phyloP scores from a whole-genome alignment of 768 basidiomycete species.

The Boletus sp. region DNA sequence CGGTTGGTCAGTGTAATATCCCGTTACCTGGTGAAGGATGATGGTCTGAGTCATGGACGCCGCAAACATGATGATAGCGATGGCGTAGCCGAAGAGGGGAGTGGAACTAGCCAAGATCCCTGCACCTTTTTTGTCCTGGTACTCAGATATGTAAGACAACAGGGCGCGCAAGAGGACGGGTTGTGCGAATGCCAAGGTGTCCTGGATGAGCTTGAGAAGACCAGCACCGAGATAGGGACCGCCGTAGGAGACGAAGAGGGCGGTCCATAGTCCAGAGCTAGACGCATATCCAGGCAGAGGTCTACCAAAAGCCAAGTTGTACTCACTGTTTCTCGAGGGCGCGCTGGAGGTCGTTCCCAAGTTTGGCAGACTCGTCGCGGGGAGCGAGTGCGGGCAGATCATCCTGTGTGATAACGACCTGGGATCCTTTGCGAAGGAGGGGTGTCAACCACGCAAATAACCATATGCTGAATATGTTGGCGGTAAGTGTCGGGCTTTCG shows the following conservation, averaged over 20 bases:
- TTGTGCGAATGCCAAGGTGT: slow-evolving; percentile 77
- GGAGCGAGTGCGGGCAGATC: slow-evolving; percentile 77
- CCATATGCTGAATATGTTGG: slow-evolving; percentile 81
- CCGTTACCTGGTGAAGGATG: slow-evolving; percentile 68
- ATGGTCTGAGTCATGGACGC: slow-evolving; percentile 77
- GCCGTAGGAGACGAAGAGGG: slow-evolving; percentile 77
- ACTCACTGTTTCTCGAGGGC: slow-evolving; percentile 66
- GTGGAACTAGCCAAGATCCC: slow-evolving; percentile 29
- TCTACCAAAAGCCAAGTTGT: background rate
- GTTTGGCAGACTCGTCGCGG: slow-evolving; percentile 63
- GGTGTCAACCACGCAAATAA: slow-evolving; percentile 86
- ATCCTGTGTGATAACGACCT: slow-evolving; percentile 70
- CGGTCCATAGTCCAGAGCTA: slow-evolving; percentile 65
- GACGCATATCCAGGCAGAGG: background rate
- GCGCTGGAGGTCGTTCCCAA: slow-evolving; percentile 57
- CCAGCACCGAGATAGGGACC: slow-evolving; percentile 64
- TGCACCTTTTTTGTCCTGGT: slow-evolving; percentile 49
- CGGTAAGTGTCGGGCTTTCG: slow-evolving; percentile 70
- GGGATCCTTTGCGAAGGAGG: slow-evolving; percentile 66
- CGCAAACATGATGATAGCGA: slow-evolving; percentile 77
- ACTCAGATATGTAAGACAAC: slow-evolving; percentile 75
- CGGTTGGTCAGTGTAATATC: background rate
- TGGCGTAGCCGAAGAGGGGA: slow-evolving; percentile 64
- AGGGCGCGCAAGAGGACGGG: slow-evolving; percentile 82
- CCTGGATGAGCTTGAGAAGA: slow-evolving; percentile 71